Percentiles rank a stretch among this genome's conserved stretches.
These are phyloP conservation scores for Trypanosoma scelopori DNA, from an alignment of 208 protist species.

Conservation along the genomic window DNA sequence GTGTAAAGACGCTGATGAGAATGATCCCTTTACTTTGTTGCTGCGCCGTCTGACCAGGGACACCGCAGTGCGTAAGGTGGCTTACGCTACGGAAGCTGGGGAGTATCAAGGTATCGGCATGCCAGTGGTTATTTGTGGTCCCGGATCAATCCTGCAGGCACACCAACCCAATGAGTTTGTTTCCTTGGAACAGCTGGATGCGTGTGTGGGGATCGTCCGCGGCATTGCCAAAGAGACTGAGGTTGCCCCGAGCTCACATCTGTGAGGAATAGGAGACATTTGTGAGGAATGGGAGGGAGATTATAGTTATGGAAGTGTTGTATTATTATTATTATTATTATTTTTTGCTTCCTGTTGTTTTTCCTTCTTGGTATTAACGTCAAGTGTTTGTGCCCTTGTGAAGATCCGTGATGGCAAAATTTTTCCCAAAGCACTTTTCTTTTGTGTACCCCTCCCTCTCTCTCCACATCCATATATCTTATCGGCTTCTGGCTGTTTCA, in stretches of 20 bases:
- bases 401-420: too few species aligned
- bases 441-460: too few species aligned
- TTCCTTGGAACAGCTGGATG: conserved; percentile 51
- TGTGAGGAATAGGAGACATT: conserved; percentile 13
- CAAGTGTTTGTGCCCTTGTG: too few species aligned
- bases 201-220: conserved; percentile 37
- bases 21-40: conserved; percentile 38
- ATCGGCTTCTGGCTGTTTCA: too few species aligned
- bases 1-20: conserved; percentile 30
- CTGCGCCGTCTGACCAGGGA: conserved; percentile 42
- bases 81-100: conserved; percentile 59
- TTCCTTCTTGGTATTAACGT: too few species aligned
- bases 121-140: conserved; percentile 59
- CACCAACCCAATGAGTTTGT: conserved; percentile 74
- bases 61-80: conserved; percentile 42
- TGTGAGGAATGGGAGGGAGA: background rate
- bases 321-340: too few species aligned
- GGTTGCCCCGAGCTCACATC: conserved; percentile 23
- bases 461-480: too few species aligned
- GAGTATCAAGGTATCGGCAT: conserved; percentile 54
- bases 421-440: too few species aligned
- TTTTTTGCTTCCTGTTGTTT: too few species aligned
- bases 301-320: too few species aligned
- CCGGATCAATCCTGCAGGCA: conserved; percentile 59
- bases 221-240: conserved; percentile 33